phyloP scores from a whole-genome alignment of 495 filamentous ascomycete species.

The Lasiosphaeria miniovina region DNA sequence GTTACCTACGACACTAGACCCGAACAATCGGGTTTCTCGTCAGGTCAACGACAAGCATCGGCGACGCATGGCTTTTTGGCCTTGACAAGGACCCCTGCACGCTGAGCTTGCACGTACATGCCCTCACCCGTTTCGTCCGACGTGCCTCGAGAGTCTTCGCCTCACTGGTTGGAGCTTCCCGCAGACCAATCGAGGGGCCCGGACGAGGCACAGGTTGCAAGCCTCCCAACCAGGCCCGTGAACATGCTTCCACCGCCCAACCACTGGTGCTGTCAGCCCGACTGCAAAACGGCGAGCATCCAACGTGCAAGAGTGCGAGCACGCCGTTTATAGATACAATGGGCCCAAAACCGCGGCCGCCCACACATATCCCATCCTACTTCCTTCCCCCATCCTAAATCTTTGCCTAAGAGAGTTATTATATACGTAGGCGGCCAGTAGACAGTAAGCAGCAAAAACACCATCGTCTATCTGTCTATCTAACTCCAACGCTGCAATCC shows the following conservation, averaged over 20 bases:
- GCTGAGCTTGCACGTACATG: constrained; percentile 2
- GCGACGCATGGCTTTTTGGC: not conserved
- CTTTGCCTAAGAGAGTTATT: too few relatives aligned
- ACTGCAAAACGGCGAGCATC: not conserved
- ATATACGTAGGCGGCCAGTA: not conserved
- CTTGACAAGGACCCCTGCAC: not conserved
- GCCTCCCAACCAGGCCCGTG: constrained; percentile 1
- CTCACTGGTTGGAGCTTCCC: not conserved
- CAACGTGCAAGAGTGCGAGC: not conserved
- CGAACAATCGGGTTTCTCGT: too few relatives aligned
- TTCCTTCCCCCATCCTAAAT: not conserved
- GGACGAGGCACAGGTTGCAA: not conserved
- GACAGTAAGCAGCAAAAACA: not conserved
- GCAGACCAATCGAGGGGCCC: not conserved
- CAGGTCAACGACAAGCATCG: constrained; percentile 1
- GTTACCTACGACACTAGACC: too few relatives aligned
- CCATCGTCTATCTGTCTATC: not conserved
- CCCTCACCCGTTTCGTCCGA: constrained; percentile 6
- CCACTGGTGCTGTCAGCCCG: not conserved
- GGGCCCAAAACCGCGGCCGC: not conserved
- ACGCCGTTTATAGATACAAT: constrained; percentile 4
- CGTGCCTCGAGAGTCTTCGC: constrained; percentile 10
- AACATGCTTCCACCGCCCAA: too few relatives aligned
- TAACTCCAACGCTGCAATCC: constrained; percentile 4
- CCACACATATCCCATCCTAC: not conserved